Evolutionary conservation across 78 protist genomes (phyloP).

Genomic region (Guillardia theta): DNA sequence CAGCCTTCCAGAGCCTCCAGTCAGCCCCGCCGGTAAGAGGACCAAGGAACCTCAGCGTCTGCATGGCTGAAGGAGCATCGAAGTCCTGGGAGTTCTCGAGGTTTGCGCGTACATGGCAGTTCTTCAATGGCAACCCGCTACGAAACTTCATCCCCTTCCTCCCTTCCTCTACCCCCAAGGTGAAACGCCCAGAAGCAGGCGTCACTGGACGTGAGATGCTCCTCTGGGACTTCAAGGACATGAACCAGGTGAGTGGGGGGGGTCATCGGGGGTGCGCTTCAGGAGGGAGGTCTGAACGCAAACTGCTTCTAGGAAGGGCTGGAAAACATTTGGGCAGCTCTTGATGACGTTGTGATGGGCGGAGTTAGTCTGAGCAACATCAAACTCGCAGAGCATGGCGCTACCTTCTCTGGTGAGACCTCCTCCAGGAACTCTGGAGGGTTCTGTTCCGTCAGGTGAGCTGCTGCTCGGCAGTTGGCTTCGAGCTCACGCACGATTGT

Average conservation of each 20-base stretch:
- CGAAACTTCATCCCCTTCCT: background rate
- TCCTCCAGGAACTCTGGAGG: background rate
- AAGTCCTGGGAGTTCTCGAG: background rate
- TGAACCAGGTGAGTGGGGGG: too few species aligned
- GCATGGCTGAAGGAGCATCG: too few species aligned
- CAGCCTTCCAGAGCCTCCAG: too few species aligned
- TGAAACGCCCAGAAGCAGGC: background rate
- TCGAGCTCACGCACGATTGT: background rate
- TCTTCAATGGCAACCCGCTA: slow-evolving; percentile 4
- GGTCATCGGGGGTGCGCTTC: too few species aligned
- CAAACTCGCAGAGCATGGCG: background rate
- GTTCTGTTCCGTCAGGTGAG: background rate
- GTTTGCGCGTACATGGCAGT: background rate
- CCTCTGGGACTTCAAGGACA: background rate
- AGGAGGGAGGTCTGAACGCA: too few species aligned
- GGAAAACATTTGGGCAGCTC: background rate
- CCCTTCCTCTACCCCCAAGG: background rate
- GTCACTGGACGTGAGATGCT: background rate
- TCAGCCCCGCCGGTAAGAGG: too few species aligned
- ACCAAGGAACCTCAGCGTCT: too few species aligned
- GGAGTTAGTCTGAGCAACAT: background rate
- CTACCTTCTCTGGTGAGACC: background rate
- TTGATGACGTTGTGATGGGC: slow-evolving; percentile 30
- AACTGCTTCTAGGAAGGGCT: background rate
- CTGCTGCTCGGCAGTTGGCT: background rate